phyloP scores from a whole-genome alignment of 139 green algal species.

The Nannochloris sp. region DNA sequence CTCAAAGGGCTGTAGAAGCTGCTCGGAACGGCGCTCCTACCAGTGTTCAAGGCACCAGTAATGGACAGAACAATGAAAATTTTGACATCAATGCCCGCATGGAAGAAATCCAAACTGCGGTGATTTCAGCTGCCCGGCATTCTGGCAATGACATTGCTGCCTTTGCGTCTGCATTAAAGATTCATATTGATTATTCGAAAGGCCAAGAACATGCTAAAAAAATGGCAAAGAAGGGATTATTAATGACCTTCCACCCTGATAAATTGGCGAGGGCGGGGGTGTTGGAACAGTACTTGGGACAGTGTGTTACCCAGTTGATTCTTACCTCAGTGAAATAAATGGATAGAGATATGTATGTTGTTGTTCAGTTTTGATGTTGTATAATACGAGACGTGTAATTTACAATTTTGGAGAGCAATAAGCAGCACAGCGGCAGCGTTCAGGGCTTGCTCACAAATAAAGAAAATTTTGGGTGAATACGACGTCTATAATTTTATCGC shows the following conservation, averaged over 20 bases:
- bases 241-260: neutral
- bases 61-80: neutral
- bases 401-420: neutral
- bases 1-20: too few species aligned
- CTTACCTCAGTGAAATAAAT: neutral
- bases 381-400: neutral
- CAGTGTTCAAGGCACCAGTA: neutral
- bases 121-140: neutral
- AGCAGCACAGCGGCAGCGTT: too few species aligned
- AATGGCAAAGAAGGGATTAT: neutral
- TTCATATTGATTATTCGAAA: neutral
- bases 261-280: neutral
- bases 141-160: neutral
- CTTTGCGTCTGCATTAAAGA: neutral
- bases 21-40: too few species aligned
- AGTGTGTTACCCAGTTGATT: neutral
- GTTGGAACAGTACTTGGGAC: neutral
- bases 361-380: neutral
- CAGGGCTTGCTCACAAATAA: too few species aligned
- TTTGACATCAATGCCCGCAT: neutral
- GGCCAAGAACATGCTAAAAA: neutral
- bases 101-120: neutral
- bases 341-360: neutral
- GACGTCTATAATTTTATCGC: too few species aligned
- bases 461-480: too few species aligned